Evolutionary conservation across 352 stramenopile genomes (phyloP).

Genomic region (Globisporangium spinosum): DNA sequence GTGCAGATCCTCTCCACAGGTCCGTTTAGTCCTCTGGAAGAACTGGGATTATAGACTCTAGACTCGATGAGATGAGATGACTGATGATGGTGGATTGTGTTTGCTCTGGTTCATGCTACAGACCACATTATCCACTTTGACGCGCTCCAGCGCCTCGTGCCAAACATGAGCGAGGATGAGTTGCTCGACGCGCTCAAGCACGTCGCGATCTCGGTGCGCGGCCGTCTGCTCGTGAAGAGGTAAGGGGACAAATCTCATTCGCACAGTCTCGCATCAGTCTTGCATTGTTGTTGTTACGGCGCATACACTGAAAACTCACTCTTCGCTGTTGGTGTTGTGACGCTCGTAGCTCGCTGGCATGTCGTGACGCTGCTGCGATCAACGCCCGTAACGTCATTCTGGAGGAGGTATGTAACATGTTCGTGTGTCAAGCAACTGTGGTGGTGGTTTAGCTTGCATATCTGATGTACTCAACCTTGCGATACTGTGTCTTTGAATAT

Average conservation of each 20-base stretch:
- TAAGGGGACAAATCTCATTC: slow-evolving; percentile 5
- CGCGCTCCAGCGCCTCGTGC: slow-evolving; percentile 35
- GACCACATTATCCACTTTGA: slow-evolving; percentile 51
- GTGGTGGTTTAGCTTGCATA: not conserved
- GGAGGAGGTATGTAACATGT: slow-evolving; percentile 32
- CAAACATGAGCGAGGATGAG: slow-evolving; percentile 32
- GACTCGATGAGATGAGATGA: not conserved
- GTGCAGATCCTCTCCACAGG: slow-evolving; percentile 27
- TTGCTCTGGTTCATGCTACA: slow-evolving; percentile 15
- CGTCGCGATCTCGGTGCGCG: slow-evolving; percentile 39
- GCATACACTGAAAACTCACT: not conserved
- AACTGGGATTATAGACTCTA: not conserved
- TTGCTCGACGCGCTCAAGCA: slow-evolving; percentile 39
- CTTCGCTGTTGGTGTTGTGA: not conserved
- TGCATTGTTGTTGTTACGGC: not conserved
- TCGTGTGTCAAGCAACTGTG: not conserved
- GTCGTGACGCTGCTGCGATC: slow-evolving; percentile 26
- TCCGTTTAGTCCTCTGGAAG: not conserved
- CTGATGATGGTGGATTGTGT: not conserved
- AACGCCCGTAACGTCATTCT: slow-evolving; percentile 46
- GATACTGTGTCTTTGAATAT: not conserved
- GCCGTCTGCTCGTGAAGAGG: slow-evolving; percentile 43
- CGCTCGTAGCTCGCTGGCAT: slow-evolving; percentile 29
- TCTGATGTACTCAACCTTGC: not conserved
- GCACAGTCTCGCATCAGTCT: not conserved